A percentile compares a stretch with the other conserved stretches of the same genome.
phyloP scores from a whole-genome alignment of 2,329 filamentous ascomycete species.

The Alternaria atra region DNA sequence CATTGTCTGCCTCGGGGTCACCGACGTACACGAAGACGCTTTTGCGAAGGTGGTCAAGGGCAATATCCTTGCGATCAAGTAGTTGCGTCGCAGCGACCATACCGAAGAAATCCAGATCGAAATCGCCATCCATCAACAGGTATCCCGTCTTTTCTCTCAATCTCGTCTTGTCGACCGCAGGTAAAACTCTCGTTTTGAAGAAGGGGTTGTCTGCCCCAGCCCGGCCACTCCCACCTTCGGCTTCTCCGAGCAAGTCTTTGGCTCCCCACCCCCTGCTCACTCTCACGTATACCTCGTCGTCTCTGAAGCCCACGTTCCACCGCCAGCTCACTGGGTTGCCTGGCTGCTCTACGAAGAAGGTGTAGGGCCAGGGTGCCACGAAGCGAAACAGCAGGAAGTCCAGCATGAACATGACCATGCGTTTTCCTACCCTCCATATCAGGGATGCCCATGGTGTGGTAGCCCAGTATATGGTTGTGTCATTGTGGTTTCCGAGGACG shows the following conservation, averaged over 20 bases:
- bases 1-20: slow-evolving; percentile 51
- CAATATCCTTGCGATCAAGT: slow-evolving; percentile 68
- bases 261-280: slow-evolving; percentile 77
- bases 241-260: slow-evolving; percentile 61
- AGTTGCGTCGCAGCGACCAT: slow-evolving; percentile 80
- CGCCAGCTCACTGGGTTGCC: slow-evolving; percentile 76
- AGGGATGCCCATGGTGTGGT: slow-evolving; percentile 65
- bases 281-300: slow-evolving; percentile 82
- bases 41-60: slow-evolving; percentile 73
- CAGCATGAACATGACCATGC: slow-evolving; percentile 72
- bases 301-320: slow-evolving; percentile 76
- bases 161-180: slow-evolving; percentile 73
- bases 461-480: slow-evolving; percentile 69
- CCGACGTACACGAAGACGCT: slow-evolving; percentile 62
- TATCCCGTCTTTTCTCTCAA: slow-evolving; percentile 85
- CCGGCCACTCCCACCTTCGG: slow-evolving; percentile 56
- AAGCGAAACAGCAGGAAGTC: slow-evolving; percentile 69
- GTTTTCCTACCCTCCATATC: slow-evolving; percentile 64
- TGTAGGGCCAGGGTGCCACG: slow-evolving; percentile 58
- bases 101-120: slow-evolving; percentile 84
- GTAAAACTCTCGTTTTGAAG: slow-evolving; percentile 69
- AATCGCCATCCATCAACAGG: slow-evolving; percentile 82
- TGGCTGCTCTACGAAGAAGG: slow-evolving; percentile 68
- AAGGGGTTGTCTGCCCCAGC: slow-evolving; percentile 63
- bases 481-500: slow-evolving; percentile 71